These are phyloP conservation scores for Gloeophyllum trabeum DNA, from an alignment of 768 basidiomycete genomes.

Conservation along the genomic window DNA sequence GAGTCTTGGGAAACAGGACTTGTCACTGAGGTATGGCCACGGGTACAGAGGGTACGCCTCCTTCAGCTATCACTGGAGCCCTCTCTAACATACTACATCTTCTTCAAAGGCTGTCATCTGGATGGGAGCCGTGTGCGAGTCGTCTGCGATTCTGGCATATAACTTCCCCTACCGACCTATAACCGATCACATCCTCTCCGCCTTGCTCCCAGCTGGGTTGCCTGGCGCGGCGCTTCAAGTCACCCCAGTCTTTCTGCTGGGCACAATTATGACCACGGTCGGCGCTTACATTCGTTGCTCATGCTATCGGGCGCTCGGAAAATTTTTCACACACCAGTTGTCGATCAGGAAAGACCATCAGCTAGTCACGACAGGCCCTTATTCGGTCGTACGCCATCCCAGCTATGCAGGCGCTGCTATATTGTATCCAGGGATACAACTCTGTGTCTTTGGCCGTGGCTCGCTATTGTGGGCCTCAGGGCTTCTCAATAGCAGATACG, in stretches of 20 bases:
- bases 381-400: slow-evolving; percentile 19
- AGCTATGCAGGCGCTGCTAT: slow-evolving; percentile 14
- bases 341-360: slow-evolving; percentile 13
- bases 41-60: no score
- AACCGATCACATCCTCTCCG: no score
- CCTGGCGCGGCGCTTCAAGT: no score
- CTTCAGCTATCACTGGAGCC: no score
- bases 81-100: no score
- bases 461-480: neutral
- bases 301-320: slow-evolving; percentile 16
- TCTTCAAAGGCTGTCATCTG: no score
- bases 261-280: neutral
- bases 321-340: slow-evolving; percentile 18
- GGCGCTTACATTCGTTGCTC: slow-evolving; percentile 10
- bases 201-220: no score
- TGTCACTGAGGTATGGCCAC: no score
- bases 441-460: slow-evolving; percentile 3
- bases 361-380: slow-evolving; percentile 18
- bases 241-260: neutral
- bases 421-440: neutral
- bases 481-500: neutral
- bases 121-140: no score
- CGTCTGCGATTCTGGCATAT: no score
- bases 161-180: no score
- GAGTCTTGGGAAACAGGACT: no score